Evolutionary conservation across 2,329 filamentous ascomycete genomes (phyloP), one percentile per base, ranked within the genome.

Genomic region (Truncatella angustata): DNA sequence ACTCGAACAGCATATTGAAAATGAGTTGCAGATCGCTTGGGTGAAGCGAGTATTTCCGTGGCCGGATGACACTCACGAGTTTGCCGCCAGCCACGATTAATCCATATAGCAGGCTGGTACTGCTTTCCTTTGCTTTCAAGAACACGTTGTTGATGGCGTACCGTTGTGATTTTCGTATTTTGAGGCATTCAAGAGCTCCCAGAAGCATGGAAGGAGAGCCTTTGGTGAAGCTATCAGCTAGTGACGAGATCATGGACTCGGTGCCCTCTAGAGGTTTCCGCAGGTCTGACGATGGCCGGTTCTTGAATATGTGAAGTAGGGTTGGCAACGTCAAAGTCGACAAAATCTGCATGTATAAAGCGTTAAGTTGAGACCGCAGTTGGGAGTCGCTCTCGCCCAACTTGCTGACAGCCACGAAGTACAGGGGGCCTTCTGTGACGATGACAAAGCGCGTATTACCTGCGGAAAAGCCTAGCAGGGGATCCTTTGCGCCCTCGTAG

Each of bases 1-100:
- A 94, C 72, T 96, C 92, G 63, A 99, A 99, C 2, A 99, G 84
- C 95, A 99, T 99, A 66, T 97, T 97, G 78, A 99, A 99, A 55
- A 99, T 92, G 42, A 99, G 81, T 65, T 97, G 93, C 21, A 99
- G 78, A 66, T 99, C 94, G 57, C 92, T 93, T 0, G 95, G 94
- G 62, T 99, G 95, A 2, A 99, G 78, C 0, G 92, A 97, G 69
- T 99, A 94, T 53, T 94, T 90, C 60, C 95, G 92, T 5, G 95
- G 95, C 34, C 94, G 81, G 52, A 97, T 88, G 34, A 99, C 95
- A 66, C 92, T 97, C 58, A 99, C 94, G 5, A 99, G 85, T 63
- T 88, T 87, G 4, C 92, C 93, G 11, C 92, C 91, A 4, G 94
- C 94, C 14, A 97, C 93, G 54, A 99, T 87, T 11, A 99, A 80